Base-by-base conservation (phyloP, 2,329 filamentous ascomycete genomes). In the Cercospora sesami region DNA sequence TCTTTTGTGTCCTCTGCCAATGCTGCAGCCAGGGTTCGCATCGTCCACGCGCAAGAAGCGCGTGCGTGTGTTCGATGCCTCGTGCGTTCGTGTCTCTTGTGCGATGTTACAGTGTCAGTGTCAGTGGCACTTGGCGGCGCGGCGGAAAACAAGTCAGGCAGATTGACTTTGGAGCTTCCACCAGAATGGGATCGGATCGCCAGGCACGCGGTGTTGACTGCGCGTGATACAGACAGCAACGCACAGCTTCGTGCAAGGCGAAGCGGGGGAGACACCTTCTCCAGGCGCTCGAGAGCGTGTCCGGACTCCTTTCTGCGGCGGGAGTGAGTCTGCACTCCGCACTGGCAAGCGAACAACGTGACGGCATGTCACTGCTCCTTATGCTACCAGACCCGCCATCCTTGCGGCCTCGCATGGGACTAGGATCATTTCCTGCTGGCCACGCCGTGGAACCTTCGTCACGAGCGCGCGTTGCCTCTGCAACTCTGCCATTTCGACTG, bases 381-480 rank as follows among this genome's bases (percentile, higher is more conserved):
- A 14, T 45, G 16, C 39, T 21, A 51, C 45, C 42, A 21, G 18
- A 51, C 48, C 12, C 48, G 18, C 21, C 9, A 23, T 60, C 57
- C 57, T 60, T 23, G 57, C 30, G 31, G 31, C 55, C 55, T 18
- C 42, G 48, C 48, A 51, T 51, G 48, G 48, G 5, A 16, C 48
- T 8, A 16, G 55, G 55, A 21, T 60, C 23, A 36, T 39, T 16
- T 39, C n/a, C 57, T 21, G 31, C 57, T 60, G 16, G n/a, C 10
- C 57, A 60, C 21, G 57, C 57, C 33, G 57, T 60, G 30, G 16
- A 21, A 60, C 57, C 30, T 60, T 51, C n/a, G 18, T 51, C 45
- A 51, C 18, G 18, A 51, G 9, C 18, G 42, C 42, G 2, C 21
- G 5, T 30, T 30, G 30, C 8, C 30, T 31, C 30, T 31, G 30